Percentiles rank a stretch among this genome's conserved stretches.
Evolutionary conservation across 139 green algal genomes (phyloP).

Genomic region (Tetradesmus obliquus): DNA sequence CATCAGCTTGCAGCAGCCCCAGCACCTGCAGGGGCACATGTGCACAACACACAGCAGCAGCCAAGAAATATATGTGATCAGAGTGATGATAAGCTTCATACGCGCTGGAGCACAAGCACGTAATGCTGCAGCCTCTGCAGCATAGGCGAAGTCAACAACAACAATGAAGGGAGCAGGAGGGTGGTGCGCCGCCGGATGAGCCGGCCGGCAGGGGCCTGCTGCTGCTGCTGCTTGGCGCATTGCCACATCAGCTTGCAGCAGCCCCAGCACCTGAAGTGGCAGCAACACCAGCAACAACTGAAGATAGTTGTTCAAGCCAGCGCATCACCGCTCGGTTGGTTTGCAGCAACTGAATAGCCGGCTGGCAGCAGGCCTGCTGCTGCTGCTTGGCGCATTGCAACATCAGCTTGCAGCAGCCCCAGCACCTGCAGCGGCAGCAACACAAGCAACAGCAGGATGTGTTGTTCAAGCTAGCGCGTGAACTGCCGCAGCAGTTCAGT

Average conservation of each 20-base stretch:
- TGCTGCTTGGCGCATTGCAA: neutral
- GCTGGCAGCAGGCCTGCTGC: neutral
- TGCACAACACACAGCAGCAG: neutral
- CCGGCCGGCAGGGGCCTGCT: neutral
- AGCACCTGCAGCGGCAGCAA: neutral
- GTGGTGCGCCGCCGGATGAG: neutral
- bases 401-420: slow-evolving; percentile 20
- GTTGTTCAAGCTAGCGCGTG: too few relatives aligned
- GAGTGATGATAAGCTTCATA: too few relatives aligned
- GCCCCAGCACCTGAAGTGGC: neutral
- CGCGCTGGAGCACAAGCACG: too few relatives aligned
- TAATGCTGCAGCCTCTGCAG: too few relatives aligned
- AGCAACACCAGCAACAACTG: too few relatives aligned
- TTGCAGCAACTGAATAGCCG: neutral
- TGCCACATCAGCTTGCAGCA: slow-evolving; percentile 25
- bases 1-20: slow-evolving; percentile 19
- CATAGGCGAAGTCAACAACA: too few relatives aligned
- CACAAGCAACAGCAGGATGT: neutral
- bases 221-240: slow-evolving; percentile 3
- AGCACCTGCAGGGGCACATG: neutral
- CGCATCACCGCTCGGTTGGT: too few relatives aligned
- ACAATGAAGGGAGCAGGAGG: neutral
- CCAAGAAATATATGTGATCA: too few relatives aligned
- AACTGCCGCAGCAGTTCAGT: too few relatives aligned
- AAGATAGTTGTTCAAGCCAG: too few relatives aligned